A percentile compares a stretch with the other conserved stretches of the same genome.
These are phyloP conservation scores for Nakazawaea peltata DNA, from an alignment of 805 yeast genomes.

Conservation along the genomic window DNA sequence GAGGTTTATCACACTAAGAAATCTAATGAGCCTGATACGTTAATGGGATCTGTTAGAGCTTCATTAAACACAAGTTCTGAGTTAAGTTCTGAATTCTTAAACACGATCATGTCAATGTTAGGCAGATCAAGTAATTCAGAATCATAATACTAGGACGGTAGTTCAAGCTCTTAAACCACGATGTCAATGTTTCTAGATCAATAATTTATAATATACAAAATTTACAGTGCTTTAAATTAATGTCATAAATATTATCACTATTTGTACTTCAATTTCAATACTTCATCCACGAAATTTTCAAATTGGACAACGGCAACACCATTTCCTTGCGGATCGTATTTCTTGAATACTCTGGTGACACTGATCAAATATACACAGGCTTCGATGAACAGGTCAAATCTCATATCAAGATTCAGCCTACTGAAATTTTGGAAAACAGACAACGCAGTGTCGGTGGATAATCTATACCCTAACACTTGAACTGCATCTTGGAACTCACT, in stretches of 20 bases:
- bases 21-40: conserved; percentile 28
- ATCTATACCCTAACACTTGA: conserved; percentile 11
- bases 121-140: too few species aligned
- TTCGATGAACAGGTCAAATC: conserved; percentile 79
- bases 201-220: not conserved
- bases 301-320: conserved; percentile 64
- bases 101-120: not conserved
- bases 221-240: too few species aligned
- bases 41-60: conserved; percentile 23
- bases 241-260: too few species aligned
- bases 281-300: conserved; percentile 55
- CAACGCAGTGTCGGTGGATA: conserved; percentile 12
- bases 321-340: conserved; percentile 64
- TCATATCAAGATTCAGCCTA: conserved; percentile 23
- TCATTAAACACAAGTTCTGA: conserved; percentile 22
- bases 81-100: conserved; percentile 6
- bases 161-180: too few species aligned
- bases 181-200: too few species aligned
- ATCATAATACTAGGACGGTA: too few species aligned
- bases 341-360: conserved; percentile 71
- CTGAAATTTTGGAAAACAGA: conserved; percentile 8
- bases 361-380: conserved; percentile 69
- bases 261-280: conserved; percentile 11
- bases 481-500: conserved; percentile 13
- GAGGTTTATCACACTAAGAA: conserved; percentile 31